A percentile compares a stretch with the other conserved stretches of the same genome.
These are phyloP conservation scores for Blastomyces silverae DNA, from an alignment of 2,329 filamentous ascomycete genomes.

Conservation along the genomic window DNA sequence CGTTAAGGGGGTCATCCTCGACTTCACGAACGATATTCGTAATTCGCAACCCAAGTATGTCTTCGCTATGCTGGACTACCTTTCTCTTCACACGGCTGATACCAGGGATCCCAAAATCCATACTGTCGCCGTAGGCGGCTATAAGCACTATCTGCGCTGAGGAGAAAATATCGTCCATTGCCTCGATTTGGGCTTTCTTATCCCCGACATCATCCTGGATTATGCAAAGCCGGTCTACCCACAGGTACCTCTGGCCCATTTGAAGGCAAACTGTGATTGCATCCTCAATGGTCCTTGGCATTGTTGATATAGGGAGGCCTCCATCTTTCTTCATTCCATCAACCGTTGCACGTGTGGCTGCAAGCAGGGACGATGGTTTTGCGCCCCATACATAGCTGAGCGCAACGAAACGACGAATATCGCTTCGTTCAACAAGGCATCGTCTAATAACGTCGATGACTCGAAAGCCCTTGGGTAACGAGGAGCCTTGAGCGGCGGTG, in stretches of 20 bases:
- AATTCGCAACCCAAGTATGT: constrained; percentile 2
- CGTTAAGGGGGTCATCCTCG: not conserved
- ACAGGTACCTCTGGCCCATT: constrained; percentile 9
- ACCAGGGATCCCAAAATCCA: constrained; percentile 8
- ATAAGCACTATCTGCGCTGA: not conserved
- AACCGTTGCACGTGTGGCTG: not conserved
- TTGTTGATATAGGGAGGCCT: not conserved
- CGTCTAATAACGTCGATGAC: constrained; percentile 3
- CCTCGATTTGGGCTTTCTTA: constrained; percentile 3
- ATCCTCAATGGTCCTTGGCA: constrained; percentile 3
- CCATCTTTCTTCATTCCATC: constrained; percentile 5
- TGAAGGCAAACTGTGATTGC: constrained; percentile 1
- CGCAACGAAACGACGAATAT: not conserved
- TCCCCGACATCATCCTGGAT: constrained; percentile 4
- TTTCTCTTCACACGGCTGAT: not conserved
- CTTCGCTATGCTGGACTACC: not conserved
- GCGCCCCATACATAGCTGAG: constrained; percentile 7
- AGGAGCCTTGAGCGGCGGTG: not conserved
- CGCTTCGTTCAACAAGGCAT: constrained; percentile 4
- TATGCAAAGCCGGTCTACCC: constrained; percentile 5
- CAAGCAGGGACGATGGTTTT: constrained; percentile 2
- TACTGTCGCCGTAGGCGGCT: not conserved
- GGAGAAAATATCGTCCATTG: constrained; percentile 5
- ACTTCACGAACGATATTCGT: constrained; percentile 7
- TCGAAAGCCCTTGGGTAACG: not conserved